Base-by-base conservation (phyloP, 805 yeast genomes). In the Vanderwaltozyma verrucispora region DNA sequence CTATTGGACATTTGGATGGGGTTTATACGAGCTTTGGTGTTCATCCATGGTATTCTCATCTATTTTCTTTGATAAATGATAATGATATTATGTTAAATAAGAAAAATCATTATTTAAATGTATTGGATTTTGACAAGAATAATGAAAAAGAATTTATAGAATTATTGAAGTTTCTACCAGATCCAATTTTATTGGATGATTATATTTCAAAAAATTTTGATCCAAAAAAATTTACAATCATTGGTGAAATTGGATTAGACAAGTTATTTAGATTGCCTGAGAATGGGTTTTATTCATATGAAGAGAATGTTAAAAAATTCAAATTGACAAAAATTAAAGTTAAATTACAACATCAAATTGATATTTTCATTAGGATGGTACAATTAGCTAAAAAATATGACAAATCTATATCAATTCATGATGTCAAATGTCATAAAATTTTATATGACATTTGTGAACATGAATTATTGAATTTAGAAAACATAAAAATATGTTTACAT, bases 201-300 rank as follows among this genome's bases (percentile, higher is more conserved):
- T 60, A 62, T 27, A 42, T 76, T 6, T 15, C 33, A 0, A 36
- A 44, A 12, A 47, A 55, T 10, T 41, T 50, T 19, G 39, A 47
- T n/a, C 28, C 35, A 20, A 16, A 37, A 3, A 11, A 30, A 3
- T 43, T 48, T 13, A 52, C 49, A 16, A 71, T 83, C 11, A 65
- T 89, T 9, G 98, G 98, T 1, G 98, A 89, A 49, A 70, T 86
- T n/a, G 98, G 98, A 0, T 61, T 92, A 2, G 98, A 89, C 56
- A 82, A 79, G 55, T 51, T 74, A 23, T 83, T 84, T 51, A 59
- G 83, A 27, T 56, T 88, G 4, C 94, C 94, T 2, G 48, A 56
- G 38, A 62, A 61, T 39, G 86, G 87, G 2, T 75, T 56, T 50
- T 63, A 62, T 40, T 78, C 38, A n/a, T 28, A 25, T 24, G 10